A percentile compares a stretch with the other conserved stretches of the same genome.
Conservation (phyloP, 1,139 yeast species). For the Taphrina populina region DNA sequence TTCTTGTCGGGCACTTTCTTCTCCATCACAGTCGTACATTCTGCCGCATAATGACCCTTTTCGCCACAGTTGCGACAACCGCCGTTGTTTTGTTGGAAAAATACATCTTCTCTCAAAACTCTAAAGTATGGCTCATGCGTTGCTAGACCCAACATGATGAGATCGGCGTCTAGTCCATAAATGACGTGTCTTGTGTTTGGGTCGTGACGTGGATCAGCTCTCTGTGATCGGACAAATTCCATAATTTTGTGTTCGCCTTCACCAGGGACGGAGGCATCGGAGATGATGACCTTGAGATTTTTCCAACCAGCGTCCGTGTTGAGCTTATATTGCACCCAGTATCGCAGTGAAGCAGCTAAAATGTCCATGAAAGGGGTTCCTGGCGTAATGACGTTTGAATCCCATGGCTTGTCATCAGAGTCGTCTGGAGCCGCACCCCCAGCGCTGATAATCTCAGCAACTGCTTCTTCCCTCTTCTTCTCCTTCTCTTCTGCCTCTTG, state of each 20-base stretch:
- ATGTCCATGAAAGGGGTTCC: slow-evolving; percentile 98
- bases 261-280: slow-evolving; percentile 99
- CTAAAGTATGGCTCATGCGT: slow-evolving; percentile 97
- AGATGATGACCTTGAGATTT: slow-evolving; percentile 67
- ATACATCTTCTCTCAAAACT: slow-evolving; percentile 92
- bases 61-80: slow-evolving; percentile 40
- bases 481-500: slow-evolving; percentile 71
- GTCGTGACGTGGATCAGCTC: slow-evolving; percentile 70
- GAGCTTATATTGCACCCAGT: slow-evolving; percentile 87
- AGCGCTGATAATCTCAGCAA: slow-evolving; percentile 51
- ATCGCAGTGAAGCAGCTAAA: slow-evolving; percentile 77
- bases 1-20: slow-evolving; percentile 53
- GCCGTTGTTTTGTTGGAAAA: slow-evolving; percentile 63
- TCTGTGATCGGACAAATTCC: slow-evolving; percentile 84
- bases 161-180: slow-evolving; percentile 96
- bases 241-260: slow-evolving; percentile 77
- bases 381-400: slow-evolving; percentile 93
- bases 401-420: slow-evolving; percentile 61
- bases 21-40: slow-evolving; percentile 39
- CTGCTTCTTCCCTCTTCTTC: slow-evolving; percentile 48
- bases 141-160: slow-evolving; percentile 93
- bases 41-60: slow-evolving; percentile 39
- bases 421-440: slow-evolving; percentile 49
- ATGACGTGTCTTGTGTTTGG: slow-evolving; percentile 92
- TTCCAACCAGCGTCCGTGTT: slow-evolving; percentile 92